Conservation (phyloP, 108 stramenopile species). For the Asterionellopsis glacialis region DNA sequence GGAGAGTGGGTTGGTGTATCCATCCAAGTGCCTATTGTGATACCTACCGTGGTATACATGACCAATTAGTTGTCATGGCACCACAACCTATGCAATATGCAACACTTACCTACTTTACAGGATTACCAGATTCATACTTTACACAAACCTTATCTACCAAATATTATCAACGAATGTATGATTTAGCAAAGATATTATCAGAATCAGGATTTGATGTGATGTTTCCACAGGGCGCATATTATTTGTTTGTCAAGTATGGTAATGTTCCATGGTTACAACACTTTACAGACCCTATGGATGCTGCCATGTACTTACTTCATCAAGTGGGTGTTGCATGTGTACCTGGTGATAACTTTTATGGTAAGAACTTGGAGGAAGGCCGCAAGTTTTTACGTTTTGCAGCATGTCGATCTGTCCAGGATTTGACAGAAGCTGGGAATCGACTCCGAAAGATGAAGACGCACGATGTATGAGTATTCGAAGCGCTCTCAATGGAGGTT, state of each 20-base stretch:
- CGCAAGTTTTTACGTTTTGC: slow-evolving; percentile 55
- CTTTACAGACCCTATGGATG: slow-evolving; percentile 26
- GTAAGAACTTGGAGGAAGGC: slow-evolving; percentile 25
- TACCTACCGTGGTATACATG: slow-evolving; percentile 65
- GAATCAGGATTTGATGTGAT: slow-evolving; percentile 43
- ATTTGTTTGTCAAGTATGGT: slow-evolving; percentile 53
- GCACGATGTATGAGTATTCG: no score
- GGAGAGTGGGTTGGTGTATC: slow-evolving; percentile 67
- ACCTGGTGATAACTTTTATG: slow-evolving; percentile 71
- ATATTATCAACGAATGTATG: slow-evolving; percentile 36
- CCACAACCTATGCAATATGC: slow-evolving; percentile 74
- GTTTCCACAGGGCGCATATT: slow-evolving; percentile 56
- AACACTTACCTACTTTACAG: slow-evolving; percentile 38
- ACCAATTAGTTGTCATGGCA: slow-evolving; percentile 63
- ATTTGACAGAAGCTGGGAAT: slow-evolving; percentile 35
- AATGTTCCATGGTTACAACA: slow-evolving; percentile 23
- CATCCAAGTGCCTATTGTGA: slow-evolving; percentile 42
- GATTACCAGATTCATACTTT: slow-evolving; percentile 50
- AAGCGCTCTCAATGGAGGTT: no score
- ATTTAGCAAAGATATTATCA: slow-evolving; percentile 27
- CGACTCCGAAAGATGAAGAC: slow-evolving; percentile 21
- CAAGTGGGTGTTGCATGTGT: slow-evolving; percentile 63
- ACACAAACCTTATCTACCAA: slow-evolving; percentile 16
- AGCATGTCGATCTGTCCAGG: slow-evolving; percentile 52
- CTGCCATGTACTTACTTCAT: slow-evolving; percentile 58